Percentiles rank a stretch among this genome's conserved stretches.
Evolutionary conservation across 192 early-diverging fungal species (phyloP).

Genomic region (Chytriomyces hyalinus): DNA sequence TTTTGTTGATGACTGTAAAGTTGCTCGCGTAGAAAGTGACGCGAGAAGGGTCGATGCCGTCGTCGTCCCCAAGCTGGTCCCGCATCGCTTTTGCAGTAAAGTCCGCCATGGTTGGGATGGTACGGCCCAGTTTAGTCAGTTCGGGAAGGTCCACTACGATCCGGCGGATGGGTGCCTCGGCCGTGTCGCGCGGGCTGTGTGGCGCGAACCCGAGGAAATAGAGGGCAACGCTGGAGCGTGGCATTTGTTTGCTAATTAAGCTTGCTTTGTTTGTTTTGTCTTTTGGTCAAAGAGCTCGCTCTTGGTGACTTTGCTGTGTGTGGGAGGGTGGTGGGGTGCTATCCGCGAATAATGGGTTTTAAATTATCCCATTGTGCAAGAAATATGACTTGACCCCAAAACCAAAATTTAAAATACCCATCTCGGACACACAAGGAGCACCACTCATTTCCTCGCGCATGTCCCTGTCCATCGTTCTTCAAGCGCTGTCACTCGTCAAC

Average conservation of each 20-base stretch:
- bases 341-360: too few relatives aligned
- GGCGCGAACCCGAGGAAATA: slow-evolving; percentile 30
- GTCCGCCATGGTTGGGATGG: slow-evolving; percentile 27
- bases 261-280: too few relatives aligned
- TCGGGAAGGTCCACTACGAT: slow-evolving; percentile 27
- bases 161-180: slow-evolving; percentile 27
- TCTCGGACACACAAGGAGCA: too few relatives aligned
- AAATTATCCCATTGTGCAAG: too few relatives aligned
- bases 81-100: slow-evolving; percentile 8
- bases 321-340: too few relatives aligned
- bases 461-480: neutral
- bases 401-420: too few relatives aligned
- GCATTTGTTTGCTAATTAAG: neutral
- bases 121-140: slow-evolving; percentile 29
- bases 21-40: slow-evolving; percentile 24
- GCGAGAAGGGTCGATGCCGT: slow-evolving; percentile 20
- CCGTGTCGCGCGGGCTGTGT: slow-evolving; percentile 5
- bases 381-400: too few relatives aligned
- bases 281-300: too few relatives aligned
- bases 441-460: neutral
- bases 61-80: slow-evolving; percentile 27
- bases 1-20: slow-evolving; percentile 26
- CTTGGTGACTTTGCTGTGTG: too few relatives aligned
- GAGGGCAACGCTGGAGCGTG: slow-evolving; percentile 27
- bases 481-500: neutral